These are phyloP conservation scores for Ballota nigra DNA, from an alignment of 257 asterid genomes.

Conservation along the genomic window DNA sequence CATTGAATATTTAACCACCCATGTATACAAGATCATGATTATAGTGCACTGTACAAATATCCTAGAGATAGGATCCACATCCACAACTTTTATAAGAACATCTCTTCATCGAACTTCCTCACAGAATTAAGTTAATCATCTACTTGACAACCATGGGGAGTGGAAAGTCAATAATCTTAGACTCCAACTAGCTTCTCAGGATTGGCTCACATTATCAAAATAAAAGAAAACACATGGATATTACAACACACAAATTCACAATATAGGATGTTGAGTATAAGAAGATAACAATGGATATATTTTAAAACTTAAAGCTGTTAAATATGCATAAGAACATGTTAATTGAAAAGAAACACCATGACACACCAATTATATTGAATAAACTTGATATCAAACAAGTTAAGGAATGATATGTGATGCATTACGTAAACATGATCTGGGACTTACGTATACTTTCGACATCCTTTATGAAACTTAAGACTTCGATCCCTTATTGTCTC, in stretches of 20 bases:
- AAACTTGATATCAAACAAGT: constrained; percentile 10
- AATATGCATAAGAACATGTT: not conserved
- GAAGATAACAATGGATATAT: not conserved
- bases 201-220: not conserved
- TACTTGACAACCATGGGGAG: not conserved
- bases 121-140: constrained; percentile 8
- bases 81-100: constrained; percentile 3
- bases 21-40: not conserved
- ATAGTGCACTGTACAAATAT: not conserved
- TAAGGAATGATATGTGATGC: constrained; percentile 10
- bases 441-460: constrained; percentile 88
- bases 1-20: not conserved
- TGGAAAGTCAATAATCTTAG: not conserved
- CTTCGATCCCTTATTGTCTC: constrained; percentile 80
- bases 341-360: not conserved
- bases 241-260: not conserved
- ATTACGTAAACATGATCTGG: not conserved
- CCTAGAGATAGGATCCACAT: not conserved
- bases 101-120: not conserved
- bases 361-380: not conserved
- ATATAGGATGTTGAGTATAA: constrained; percentile 2
- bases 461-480: constrained; percentile 86
- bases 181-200: not conserved
- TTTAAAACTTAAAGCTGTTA: not conserved
- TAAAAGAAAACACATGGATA: not conserved